These are phyloP conservation scores for Berkeleyomyces basicola DNA, from an alignment of 2,329 filamentous ascomycete genomes.

Conservation along the genomic window DNA sequence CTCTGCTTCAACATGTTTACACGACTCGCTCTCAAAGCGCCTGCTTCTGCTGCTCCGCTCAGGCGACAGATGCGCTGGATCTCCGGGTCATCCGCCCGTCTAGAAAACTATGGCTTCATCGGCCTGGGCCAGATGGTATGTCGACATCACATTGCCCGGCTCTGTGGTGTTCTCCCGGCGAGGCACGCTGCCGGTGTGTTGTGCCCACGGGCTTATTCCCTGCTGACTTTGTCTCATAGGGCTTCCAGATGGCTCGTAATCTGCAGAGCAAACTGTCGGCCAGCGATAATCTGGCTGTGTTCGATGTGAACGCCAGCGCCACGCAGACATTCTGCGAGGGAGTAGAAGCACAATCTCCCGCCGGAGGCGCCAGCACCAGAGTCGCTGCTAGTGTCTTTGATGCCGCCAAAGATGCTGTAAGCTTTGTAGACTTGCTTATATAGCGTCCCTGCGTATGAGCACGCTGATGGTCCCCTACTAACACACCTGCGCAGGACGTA, in stretches of 20 bases:
- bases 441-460: slow-evolving; percentile 13
- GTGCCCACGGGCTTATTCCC: neutral
- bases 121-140: slow-evolving; percentile 45
- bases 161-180: too few relatives aligned
- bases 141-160: neutral
- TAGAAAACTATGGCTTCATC: slow-evolving; percentile 42
- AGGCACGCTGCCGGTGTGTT: too few relatives aligned
- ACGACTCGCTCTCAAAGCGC: neutral
- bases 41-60: slow-evolving; percentile 3
- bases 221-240: slow-evolving; percentile 23
- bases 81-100: slow-evolving; percentile 28
- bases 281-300: slow-evolving; percentile 34
- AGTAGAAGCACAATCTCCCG: slow-evolving; percentile 24
- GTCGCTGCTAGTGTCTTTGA: slow-evolving; percentile 23
- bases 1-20: neutral
- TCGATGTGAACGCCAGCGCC: slow-evolving; percentile 38
- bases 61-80: slow-evolving; percentile 30
- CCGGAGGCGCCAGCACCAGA: slow-evolving; percentile 30
- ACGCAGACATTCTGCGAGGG: slow-evolving; percentile 31
- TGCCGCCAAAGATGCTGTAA: slow-evolving; percentile 36
- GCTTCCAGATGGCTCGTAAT: slow-evolving; percentile 47
- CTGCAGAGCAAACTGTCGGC: slow-evolving; percentile 38
- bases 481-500: slow-evolving; percentile 44
- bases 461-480: slow-evolving; percentile 5
- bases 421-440: slow-evolving; percentile 16